Conservation (phyloP, 2,329 filamentous ascomycete species). For the Zasmidium cellare region DNA sequence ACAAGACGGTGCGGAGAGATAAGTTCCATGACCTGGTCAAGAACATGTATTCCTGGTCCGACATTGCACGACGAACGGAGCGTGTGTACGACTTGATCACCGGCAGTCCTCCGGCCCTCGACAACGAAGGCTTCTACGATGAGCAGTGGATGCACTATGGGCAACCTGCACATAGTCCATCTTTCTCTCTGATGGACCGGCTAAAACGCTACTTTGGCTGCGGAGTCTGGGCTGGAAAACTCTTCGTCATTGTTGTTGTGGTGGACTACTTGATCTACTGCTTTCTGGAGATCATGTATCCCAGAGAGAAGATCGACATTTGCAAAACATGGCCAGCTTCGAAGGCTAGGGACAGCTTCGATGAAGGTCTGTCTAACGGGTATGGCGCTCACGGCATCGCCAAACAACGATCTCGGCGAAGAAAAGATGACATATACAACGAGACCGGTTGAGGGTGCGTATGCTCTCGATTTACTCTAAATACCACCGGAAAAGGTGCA, state of each 20-base stretch:
- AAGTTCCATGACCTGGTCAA: conserved; percentile 95
- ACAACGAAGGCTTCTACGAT: conserved; percentile 81
- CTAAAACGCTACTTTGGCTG: conserved; percentile 97
- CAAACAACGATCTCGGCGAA: background rate
- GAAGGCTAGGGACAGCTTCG: background rate
- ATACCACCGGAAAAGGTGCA: too few relatives aligned
- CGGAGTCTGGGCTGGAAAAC: conserved; percentile 95
- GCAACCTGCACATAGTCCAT: conserved; percentile 54
- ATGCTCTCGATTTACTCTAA: background rate
- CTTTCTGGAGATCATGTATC: conserved; percentile 83
- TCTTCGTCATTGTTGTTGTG: conserved; percentile 92
- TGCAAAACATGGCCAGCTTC: conserved; percentile 78
- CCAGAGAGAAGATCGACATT: conserved; percentile 81
- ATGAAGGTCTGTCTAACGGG: background rate
- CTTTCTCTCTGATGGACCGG: conserved; percentile 90
- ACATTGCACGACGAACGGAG: conserved; percentile 91
- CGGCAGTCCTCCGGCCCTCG: conserved; percentile 64
- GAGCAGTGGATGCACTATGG: conserved; percentile 66
- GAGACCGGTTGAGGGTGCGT: background rate
- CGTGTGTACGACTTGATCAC: conserved; percentile 93
- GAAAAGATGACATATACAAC: background rate
- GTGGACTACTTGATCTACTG: conserved; percentile 92
- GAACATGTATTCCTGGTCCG: conserved; percentile 98
- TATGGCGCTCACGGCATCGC: background rate
- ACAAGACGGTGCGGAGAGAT: conserved; percentile 70